Evolutionary conservation across 2,329 filamentous ascomycete genomes (phyloP), one percentile per base, ranked within the genome.

Genomic region (Diaporthe sp.): DNA sequence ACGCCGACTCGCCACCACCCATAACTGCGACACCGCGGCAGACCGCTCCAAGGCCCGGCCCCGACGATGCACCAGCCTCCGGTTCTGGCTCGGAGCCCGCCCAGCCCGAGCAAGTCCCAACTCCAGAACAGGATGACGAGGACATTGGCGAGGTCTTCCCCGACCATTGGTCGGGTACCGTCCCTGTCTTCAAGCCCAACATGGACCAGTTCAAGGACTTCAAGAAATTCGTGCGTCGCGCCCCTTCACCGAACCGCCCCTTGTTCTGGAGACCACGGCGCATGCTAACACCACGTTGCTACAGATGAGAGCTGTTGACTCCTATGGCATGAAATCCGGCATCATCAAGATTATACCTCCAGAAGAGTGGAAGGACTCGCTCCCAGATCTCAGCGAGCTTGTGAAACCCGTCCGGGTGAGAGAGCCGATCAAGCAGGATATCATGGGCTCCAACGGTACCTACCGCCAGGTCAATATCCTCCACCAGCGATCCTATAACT

Each of bases 381-480:
- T 97, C 51, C 94, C 94, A 22, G 88, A 90, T 51, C 91, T 98
- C 77, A 92, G 97, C 81, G 94, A 98, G 80, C 90, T 95, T 70
- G 91, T 99, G 78, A 98, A 98, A 85, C 93, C 94, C 77, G 94
- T 99, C 83, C 93, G 93, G 82, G 96, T 99, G 81, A 96, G 96
- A 85, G 97, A 99, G 79, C 97, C 97, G 4, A 98, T 99, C 83
- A 98, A 95, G 82, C 97, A 99, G 84, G 97, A 99, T 81, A 99
- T 99, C 81, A 96, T 97, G 88, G 97, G 97, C 57, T 95, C 94
- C 71, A 95, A 96, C 82, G 97, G 97, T 74, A 97, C 95, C 74
- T 99, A 98, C 83, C 96, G 96, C 49, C 97, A 99, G 84, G 95
- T 97, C 81, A 99, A 99, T 82, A 96, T 99, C 76, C 93, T 98